phyloP scores from a whole-genome alignment of 208 protist species.

The Borovskyia barvae region DNA sequence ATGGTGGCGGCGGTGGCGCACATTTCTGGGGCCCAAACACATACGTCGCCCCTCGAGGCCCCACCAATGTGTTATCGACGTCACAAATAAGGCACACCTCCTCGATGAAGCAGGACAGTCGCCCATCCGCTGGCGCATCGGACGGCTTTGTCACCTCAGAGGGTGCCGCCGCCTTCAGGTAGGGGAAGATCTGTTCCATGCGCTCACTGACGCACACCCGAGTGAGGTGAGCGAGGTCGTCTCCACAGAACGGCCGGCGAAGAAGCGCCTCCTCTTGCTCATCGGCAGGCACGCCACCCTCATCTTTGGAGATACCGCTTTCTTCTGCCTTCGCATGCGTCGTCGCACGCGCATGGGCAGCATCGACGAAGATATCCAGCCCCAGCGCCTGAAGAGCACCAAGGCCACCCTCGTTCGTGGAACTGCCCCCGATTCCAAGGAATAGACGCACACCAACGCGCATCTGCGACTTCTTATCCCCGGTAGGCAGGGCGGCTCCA shows the following conservation, averaged over 20 bases:
- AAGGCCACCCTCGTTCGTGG: slow-evolving; percentile 83
- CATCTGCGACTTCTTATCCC: too few species aligned
- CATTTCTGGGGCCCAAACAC: slow-evolving; percentile 84
- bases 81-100: slow-evolving; percentile 74
- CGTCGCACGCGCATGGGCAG: not conserved
- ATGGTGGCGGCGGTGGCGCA: slow-evolving; percentile 17
- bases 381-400: slow-evolving; percentile 78
- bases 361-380: slow-evolving; percentile 35
- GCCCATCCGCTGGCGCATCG: too few species aligned
- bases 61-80: slow-evolving; percentile 69
- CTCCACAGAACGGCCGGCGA: slow-evolving; percentile 44
- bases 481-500: not conserved
- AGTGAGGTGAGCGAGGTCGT: slow-evolving; percentile 38
- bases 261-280: slow-evolving; percentile 14
- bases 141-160: not conserved
- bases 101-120: slow-evolving; percentile 2
- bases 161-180: not conserved
- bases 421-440: slow-evolving; percentile 77
- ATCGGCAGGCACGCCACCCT: not conserved
- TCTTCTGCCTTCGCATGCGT: not conserved
- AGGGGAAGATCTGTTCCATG: slow-evolving; percentile 25
- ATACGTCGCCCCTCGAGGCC: slow-evolving; percentile 59
- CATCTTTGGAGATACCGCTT: not conserved
- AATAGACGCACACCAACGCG: slow-evolving; percentile 53
- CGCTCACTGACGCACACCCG: slow-evolving; percentile 26